phyloP scores from a whole-genome alignment of 768 basidiomycete species.

The Naganishia friedmannii region DNA sequence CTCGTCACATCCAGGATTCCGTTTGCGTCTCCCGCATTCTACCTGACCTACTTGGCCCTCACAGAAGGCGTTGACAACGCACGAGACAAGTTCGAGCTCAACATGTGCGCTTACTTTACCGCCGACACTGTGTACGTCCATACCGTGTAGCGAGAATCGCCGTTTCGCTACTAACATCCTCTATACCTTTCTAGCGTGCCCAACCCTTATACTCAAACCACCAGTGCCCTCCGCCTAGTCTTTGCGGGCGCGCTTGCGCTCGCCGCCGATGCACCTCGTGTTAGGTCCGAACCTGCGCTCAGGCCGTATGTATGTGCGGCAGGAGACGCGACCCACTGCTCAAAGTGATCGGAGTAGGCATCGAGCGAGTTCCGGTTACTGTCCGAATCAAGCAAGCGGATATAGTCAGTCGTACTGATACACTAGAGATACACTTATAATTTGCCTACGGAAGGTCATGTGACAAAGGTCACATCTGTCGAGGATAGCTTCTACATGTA shows the following conservation, averaged over 20 bases:
- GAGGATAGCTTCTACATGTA: too few relatives aligned
- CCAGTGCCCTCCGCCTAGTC: conserved; percentile 28
- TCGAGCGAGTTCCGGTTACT: background rate
- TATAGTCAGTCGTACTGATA: background rate
- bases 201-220: conserved; percentile 32
- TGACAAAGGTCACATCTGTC: too few relatives aligned
- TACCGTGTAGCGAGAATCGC: background rate
- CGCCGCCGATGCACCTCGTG: conserved; percentile 26
- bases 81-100: conserved; percentile 28
- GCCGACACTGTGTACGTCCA: conserved; percentile 28
- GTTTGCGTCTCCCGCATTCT: conserved; percentile 40
- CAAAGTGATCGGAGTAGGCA: background rate
- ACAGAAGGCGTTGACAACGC: conserved; percentile 33
- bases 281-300: conserved; percentile 29
- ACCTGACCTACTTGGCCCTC: conserved; percentile 38
- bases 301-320: conserved; percentile 31
- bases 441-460: too few relatives aligned
- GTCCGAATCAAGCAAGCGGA: background rate
- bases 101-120: conserved; percentile 32
- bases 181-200: conserved; percentile 16
- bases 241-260: conserved; percentile 33
- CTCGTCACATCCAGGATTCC: conserved; percentile 36
- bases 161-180: background rate
- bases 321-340: conserved; percentile 6
- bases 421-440: too few relatives aligned